Evolutionary conservation across 768 basidiomycete genomes (phyloP).

Genomic region (Heimioporus sp.): DNA sequence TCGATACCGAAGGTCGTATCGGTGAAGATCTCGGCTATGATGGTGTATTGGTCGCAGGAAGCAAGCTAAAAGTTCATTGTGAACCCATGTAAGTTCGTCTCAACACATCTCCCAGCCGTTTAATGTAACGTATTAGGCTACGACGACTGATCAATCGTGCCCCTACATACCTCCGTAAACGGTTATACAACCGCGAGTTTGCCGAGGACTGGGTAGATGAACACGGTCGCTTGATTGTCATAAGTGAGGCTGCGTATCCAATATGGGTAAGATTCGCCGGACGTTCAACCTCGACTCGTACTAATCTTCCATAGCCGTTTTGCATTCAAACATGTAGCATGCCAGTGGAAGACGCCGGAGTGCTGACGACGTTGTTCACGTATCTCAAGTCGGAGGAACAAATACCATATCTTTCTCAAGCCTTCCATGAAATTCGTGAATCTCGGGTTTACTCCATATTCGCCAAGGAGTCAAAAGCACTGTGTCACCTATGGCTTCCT

Average conservation of each 20-base stretch:
- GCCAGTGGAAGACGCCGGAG: conserved; percentile 34
- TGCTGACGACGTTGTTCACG: conserved; percentile 36
- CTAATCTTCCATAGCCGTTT: conserved; percentile 39
- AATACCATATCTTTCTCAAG: conserved; percentile 48
- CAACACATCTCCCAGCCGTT: not conserved
- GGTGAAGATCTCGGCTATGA: conserved; percentile 26
- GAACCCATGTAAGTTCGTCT: conserved; percentile 37
- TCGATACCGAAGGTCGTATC: conserved; percentile 33
- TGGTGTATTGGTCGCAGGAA: conserved; percentile 30
- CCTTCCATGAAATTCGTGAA: conserved; percentile 61
- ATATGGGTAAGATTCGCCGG: conserved; percentile 39
- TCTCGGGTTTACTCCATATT: conserved; percentile 44
- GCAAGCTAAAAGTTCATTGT: conserved; percentile 34
- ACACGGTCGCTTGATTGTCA: conserved; percentile 47
- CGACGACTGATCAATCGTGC: conserved; percentile 35
- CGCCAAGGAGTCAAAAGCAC: conserved; percentile 43
- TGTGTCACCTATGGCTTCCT: conserved; percentile 41
- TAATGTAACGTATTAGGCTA: conserved; percentile 30
- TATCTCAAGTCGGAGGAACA: conserved; percentile 48
- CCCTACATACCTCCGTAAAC: conserved; percentile 38
- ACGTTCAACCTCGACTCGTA: not conserved
- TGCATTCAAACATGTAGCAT: conserved; percentile 39
- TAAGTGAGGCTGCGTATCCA: conserved; percentile 63
- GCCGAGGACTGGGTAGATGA: conserved; percentile 55
- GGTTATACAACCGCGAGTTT: conserved; percentile 34